These are phyloP conservation scores for Tetragonia tetragonoides DNA, from an alignment of 148 eudicot genomes.

Conservation along the genomic window DNA sequence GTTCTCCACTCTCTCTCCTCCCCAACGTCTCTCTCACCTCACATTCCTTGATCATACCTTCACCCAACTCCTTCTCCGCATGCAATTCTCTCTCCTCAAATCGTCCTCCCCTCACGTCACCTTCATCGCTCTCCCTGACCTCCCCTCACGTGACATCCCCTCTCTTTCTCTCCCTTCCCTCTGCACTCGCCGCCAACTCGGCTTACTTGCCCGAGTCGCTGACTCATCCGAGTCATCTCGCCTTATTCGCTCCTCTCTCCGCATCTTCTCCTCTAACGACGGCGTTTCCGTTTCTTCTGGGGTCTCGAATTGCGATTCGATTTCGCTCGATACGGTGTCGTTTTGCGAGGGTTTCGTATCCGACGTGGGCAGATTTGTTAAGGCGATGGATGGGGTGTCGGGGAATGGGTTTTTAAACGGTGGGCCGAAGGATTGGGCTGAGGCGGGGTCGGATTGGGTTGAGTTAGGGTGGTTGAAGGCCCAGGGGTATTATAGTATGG, in stretches of 20 bases:
- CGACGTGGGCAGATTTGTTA: slow-evolving; percentile 49
- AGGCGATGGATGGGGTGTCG: slow-evolving; percentile 60
- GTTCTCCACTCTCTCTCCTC: slow-evolving; percentile 68
- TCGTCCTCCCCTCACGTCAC: slow-evolving; percentile 27
- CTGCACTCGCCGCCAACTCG: slow-evolving; percentile 57
- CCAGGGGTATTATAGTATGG: slow-evolving; percentile 78
- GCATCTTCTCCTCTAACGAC: slow-evolving; percentile 63
- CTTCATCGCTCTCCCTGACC: slow-evolving; percentile 69
- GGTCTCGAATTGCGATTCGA: slow-evolving; percentile 6
- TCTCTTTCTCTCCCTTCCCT: slow-evolving; percentile 43
- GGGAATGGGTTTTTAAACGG: slow-evolving; percentile 63
- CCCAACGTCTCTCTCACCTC: slow-evolving; percentile 69
- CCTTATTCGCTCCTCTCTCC: slow-evolving; percentile 34
- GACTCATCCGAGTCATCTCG: slow-evolving; percentile 36
- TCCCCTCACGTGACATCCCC: slow-evolving; percentile 33
- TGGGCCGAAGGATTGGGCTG: slow-evolving; percentile 39
- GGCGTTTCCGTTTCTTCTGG: slow-evolving; percentile 22
- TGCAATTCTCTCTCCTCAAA: slow-evolving; percentile 34
- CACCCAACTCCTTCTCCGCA: slow-evolving; percentile 57
- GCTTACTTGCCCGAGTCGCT: slow-evolving; percentile 48
- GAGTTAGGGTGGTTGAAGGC: slow-evolving; percentile 88
- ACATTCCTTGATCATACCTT: slow-evolving; percentile 56
- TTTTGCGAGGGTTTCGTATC: slow-evolving; percentile 54
- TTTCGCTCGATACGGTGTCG: slow-evolving; percentile 54
- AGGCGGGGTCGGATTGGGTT: slow-evolving; percentile 63